Conservation (phyloP, 139 green algal genomes). For the Medakamo hakoo region DNA sequence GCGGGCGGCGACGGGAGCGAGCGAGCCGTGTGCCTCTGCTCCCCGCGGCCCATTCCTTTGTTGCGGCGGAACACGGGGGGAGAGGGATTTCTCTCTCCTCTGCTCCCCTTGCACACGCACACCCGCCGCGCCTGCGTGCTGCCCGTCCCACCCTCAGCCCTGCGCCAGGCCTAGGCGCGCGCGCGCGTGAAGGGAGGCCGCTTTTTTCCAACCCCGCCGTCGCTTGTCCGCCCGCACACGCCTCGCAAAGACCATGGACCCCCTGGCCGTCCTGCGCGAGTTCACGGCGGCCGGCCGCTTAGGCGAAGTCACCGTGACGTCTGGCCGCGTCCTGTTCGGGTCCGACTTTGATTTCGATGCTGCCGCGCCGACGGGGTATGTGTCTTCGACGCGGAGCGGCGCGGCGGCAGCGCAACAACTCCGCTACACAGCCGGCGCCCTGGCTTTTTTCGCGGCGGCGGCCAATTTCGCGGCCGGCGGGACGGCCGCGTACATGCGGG, state of each 20-base stretch:
- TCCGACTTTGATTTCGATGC: slow-evolving; percentile 6
- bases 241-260: slow-evolving; percentile 6
- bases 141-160: too few relatives aligned
- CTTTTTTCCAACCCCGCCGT: too few relatives aligned
- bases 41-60: too few relatives aligned
- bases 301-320: neutral
- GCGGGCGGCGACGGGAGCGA: too few relatives aligned
- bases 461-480: neutral
- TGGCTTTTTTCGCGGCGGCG: neutral
- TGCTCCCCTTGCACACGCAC: neutral
- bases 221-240: too few relatives aligned
- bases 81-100: neutral
- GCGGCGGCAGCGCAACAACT: too few relatives aligned
- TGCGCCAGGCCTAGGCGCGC: too few relatives aligned
- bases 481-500: neutral
- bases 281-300: slow-evolving; percentile 1
- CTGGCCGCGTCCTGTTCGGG: slow-evolving; percentile 4
- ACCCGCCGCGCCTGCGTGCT: too few relatives aligned
- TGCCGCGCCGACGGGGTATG: slow-evolving; percentile 3
- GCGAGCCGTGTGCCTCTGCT: too few relatives aligned
- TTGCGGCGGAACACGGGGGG: slow-evolving; percentile 2
- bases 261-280: slow-evolving; percentile 6
- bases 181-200: too few relatives aligned
- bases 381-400: neutral
- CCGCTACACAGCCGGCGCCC: neutral